Percentiles rank a stretch among this genome's conserved stretches.
phyloP scores from a whole-genome alignment of 1,139 yeast genomes.

The Suhomyces maxii region DNA sequence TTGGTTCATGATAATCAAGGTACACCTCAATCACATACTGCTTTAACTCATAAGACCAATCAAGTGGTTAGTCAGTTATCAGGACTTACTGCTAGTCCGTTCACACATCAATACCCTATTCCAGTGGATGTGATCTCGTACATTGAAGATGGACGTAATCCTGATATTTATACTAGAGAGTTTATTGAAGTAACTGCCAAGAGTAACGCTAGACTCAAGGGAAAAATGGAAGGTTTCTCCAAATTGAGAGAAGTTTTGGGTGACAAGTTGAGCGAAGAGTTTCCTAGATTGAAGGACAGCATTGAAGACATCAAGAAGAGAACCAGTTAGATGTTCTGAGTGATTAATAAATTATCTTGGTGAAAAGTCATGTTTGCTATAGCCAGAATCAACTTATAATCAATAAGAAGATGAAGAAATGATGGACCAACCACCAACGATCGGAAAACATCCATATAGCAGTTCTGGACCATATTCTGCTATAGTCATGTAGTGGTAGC shows the following conservation, averaged over 20 bases:
- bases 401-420: too few species aligned
- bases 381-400: too few species aligned
- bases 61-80: conserved; percentile 41
- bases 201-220: conserved; percentile 84
- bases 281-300: conserved; percentile 64
- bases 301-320: conserved; percentile 53
- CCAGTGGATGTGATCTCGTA: conserved; percentile 81
- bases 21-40: conserved; percentile 54
- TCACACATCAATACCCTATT: conserved; percentile 45
- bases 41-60: conserved; percentile 42
- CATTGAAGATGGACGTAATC: conserved; percentile 94
- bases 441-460: too few species aligned
- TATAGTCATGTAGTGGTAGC: too few species aligned
- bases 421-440: too few species aligned
- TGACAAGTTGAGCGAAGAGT: conserved; percentile 66
- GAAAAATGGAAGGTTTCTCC: conserved; percentile 67
- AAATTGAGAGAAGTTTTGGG: conserved; percentile 65
- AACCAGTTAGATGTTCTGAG: conserved; percentile 18
- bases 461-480: too few species aligned
- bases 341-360: too few species aligned
- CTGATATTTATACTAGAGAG: conserved; percentile 94
- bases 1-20: conserved; percentile 93
- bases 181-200: conserved; percentile 90
- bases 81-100: conserved; percentile 34
- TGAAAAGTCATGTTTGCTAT: too few species aligned